A percentile compares a stretch with the other conserved stretches of the same genome.
These are phyloP conservation scores for Cairneyella variabilis DNA, from an alignment of 495 filamentous ascomycete species.

Conservation along the genomic window DNA sequence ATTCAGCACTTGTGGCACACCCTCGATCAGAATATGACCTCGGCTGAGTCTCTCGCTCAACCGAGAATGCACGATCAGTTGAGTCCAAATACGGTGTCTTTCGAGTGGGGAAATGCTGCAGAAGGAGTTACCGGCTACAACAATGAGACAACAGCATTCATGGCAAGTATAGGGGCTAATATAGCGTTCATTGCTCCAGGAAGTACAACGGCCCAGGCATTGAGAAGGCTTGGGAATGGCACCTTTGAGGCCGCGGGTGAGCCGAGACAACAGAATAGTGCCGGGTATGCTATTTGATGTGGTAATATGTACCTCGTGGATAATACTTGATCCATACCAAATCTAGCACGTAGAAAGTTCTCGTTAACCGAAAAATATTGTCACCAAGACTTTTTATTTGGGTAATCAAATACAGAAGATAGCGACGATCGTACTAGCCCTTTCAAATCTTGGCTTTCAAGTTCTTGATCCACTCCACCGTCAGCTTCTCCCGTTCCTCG, in stretches of 20 bases:
- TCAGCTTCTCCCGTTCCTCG: too few relatives aligned
- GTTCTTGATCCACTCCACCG: too few relatives aligned
- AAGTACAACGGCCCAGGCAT: constrained; percentile 65
- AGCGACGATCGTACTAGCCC: too few relatives aligned
- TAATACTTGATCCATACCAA: too few relatives aligned
- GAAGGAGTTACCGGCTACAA: constrained; percentile 43
- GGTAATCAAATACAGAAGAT: too few relatives aligned
- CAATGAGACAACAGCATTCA: constrained; percentile 59
- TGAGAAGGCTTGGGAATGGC: constrained; percentile 67
- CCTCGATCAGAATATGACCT: constrained; percentile 59
- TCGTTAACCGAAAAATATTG: too few relatives aligned
- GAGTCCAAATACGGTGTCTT: constrained; percentile 60
- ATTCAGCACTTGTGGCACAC: constrained; percentile 74
- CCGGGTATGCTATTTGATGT: constrained; percentile 48
- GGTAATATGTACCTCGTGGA: too few relatives aligned
- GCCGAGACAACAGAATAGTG: constrained; percentile 69
- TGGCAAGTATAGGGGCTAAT: constrained; percentile 65
- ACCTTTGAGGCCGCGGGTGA: constrained; percentile 67
- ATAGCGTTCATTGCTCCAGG: constrained; percentile 66
- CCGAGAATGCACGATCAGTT: constrained; percentile 85
- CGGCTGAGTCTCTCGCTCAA: constrained; percentile 56
- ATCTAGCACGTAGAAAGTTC: too few relatives aligned
- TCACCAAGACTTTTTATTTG: too few relatives aligned
- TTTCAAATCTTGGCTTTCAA: too few relatives aligned
- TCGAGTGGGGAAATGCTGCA: constrained; percentile 54